Evolutionary conservation across 306 rosid species (phyloP).

Genomic region (Rubus parviflorus): DNA sequence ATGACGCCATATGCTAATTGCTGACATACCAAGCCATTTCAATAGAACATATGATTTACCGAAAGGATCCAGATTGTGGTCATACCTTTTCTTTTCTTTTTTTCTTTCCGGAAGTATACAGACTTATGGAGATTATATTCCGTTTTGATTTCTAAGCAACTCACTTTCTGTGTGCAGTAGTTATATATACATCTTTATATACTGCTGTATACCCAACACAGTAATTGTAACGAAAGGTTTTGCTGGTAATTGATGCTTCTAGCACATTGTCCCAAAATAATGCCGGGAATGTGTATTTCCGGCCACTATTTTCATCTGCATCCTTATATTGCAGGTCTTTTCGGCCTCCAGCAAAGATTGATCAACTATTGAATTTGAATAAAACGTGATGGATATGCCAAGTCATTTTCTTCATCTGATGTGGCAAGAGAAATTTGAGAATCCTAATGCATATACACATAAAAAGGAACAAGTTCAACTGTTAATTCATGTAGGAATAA

Average conservation of each 20-base stretch:
- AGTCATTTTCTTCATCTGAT: slow-evolving; percentile 39
- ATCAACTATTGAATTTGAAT: slow-evolving; percentile 38
- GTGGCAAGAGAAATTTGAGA: slow-evolving; percentile 13
- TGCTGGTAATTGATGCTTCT: neutral
- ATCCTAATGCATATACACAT: slow-evolving; percentile 26
- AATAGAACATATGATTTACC: too few species aligned
- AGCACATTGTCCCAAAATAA: neutral
- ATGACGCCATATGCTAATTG: too few species aligned
- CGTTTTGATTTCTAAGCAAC: neutral
- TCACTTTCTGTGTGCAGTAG: too few species aligned
- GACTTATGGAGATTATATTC: neutral
- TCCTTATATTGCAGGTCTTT: neutral
- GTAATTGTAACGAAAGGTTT: neutral
- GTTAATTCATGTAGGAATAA: neutral
- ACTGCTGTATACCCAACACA: neutral
- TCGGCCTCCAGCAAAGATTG: slow-evolving; percentile 13
- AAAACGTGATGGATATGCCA: slow-evolving; percentile 42
- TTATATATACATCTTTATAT: neutral
- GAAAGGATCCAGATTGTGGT: neutral
- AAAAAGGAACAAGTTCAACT: neutral
- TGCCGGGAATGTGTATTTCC: neutral
- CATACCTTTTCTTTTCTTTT: neutral
- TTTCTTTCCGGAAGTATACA: neutral
- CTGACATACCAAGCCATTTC: neutral
- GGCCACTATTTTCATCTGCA: neutral